Conservation (phyloP, 2,329 filamentous ascomycete genomes). For the Aspergillus latus region DNA sequence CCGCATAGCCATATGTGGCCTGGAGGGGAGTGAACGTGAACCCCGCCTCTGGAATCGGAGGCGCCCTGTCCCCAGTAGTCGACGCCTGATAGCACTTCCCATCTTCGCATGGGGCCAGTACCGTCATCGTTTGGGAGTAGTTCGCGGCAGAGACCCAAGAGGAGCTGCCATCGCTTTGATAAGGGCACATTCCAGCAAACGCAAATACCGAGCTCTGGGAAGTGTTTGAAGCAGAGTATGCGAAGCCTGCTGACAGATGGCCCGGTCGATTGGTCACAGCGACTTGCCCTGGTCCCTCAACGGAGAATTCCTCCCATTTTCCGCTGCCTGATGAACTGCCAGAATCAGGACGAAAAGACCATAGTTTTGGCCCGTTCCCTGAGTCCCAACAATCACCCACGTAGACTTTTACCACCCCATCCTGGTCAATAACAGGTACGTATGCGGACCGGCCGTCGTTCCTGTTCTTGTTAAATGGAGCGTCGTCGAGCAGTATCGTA, state of each 20-base stretch:
- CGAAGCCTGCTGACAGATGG: slow-evolving; percentile 60
- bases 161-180: slow-evolving; percentile 39
- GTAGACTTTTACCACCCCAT: slow-evolving; percentile 71
- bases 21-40: slow-evolving; percentile 76
- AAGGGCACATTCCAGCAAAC: slow-evolving; percentile 89
- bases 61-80: slow-evolving; percentile 54
- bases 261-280: slow-evolving; percentile 49
- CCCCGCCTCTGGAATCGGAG: slow-evolving; percentile 79
- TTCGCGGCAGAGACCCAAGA: slow-evolving; percentile 68
- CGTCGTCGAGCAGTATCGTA: slow-evolving; percentile 27
- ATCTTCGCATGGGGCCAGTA: slow-evolving; percentile 43
- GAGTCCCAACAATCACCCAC: slow-evolving; percentile 67
- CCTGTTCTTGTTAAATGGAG: slow-evolving; percentile 33
- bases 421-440: slow-evolving; percentile 63
- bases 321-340: slow-evolving; percentile 50
- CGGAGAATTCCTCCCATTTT: slow-evolving; percentile 53
- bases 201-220: slow-evolving; percentile 58
- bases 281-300: slow-evolving; percentile 34
- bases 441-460: slow-evolving; percentile 61
- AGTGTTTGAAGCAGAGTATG: slow-evolving; percentile 63
- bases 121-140: slow-evolving; percentile 81
- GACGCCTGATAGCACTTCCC: slow-evolving; percentile 44
- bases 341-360: slow-evolving; percentile 61
- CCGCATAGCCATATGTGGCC: slow-evolving; percentile 67
- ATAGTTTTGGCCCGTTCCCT: slow-evolving; percentile 57